phyloP scores from a whole-genome alignment of 192 early-diverging fungal species.

The Coemansia sp. region DNA sequence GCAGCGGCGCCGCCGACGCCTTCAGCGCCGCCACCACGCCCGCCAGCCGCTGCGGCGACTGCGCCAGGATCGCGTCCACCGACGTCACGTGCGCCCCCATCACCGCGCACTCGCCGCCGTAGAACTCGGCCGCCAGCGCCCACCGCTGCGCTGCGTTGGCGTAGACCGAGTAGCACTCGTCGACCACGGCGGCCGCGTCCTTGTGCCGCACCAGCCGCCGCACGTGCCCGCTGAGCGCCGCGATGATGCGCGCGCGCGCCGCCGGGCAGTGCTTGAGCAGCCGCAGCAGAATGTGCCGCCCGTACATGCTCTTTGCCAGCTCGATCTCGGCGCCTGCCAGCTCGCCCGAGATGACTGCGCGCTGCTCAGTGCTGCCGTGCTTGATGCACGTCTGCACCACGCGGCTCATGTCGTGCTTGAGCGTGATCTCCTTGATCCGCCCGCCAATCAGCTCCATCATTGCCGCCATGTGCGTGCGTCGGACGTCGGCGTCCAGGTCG shows the following conservation, averaged over 20 bases:
- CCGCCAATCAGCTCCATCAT: conserved; percentile 83
- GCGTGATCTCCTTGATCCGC: conserved; percentile 81
- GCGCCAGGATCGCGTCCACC: conserved; percentile 58
- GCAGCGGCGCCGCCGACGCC: conserved; percentile 62
- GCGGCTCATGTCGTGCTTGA: conserved; percentile 94
- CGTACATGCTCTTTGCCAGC: conserved; percentile 77
- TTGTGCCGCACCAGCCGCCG: conserved; percentile 84
- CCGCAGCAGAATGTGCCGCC: conserved; percentile 84
- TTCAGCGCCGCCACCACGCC: conserved; percentile 69
- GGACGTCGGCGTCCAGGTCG: conserved; percentile 63
- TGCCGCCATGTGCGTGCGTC: conserved; percentile 65
- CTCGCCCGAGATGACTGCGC: conserved; percentile 76
- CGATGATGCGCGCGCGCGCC: conserved; percentile 68
- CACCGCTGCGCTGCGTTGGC: conserved; percentile 73
- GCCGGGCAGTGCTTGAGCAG: conserved; percentile 81
- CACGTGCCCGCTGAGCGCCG: conserved; percentile 78
- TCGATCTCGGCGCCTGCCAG: conserved; percentile 74
- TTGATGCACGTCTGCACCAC: conserved; percentile 92
- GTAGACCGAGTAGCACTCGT: conserved; percentile 80
- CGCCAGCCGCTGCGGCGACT: conserved; percentile 33
- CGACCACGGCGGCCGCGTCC: conserved; percentile 83
- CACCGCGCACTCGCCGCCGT: conserved; percentile 86
- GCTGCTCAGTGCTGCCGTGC: conserved; percentile 76
- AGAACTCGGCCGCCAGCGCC: conserved; percentile 85
- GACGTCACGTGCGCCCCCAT: conserved; percentile 58